A percentile compares a stretch with the other conserved stretches of the same genome.
Evolutionary conservation across 208 protist genomes (phyloP).

Genomic region (Tritrichomonas musculus): DNA sequence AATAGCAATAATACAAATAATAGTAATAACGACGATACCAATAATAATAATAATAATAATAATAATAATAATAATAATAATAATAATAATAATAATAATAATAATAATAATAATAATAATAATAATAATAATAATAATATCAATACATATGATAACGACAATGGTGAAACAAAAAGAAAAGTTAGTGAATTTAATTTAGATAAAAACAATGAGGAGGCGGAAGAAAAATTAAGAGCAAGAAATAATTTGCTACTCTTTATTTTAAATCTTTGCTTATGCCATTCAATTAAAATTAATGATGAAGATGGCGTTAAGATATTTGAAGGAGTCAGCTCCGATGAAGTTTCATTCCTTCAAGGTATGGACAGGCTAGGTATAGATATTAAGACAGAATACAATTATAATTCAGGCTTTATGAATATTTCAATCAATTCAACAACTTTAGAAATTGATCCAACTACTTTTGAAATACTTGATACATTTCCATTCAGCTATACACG

Average conservation of each 20-base stretch:
- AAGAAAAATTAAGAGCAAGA: too few relatives aligned
- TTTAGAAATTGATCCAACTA: background rate
- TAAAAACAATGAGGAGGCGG: background rate
- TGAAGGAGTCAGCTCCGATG: background rate
- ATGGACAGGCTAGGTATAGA: background rate
- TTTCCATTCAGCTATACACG: constrained; percentile 29
- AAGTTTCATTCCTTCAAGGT: background rate
- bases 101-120: too few relatives aligned
- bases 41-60: too few relatives aligned
- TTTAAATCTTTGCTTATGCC: background rate
- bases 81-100: too few relatives aligned
- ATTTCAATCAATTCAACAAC: background rate
- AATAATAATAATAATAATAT: too few relatives aligned
- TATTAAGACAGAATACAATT: background rate
- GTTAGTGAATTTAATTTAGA: too few relatives aligned
- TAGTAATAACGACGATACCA: too few relatives aligned
- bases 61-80: too few relatives aligned
- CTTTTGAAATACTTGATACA: background rate
- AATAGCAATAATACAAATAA: too few relatives aligned
- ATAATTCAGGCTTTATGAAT: too few relatives aligned
- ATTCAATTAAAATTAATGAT: background rate
- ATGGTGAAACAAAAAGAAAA: too few relatives aligned
- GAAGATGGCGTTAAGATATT: background rate
- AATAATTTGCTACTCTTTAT: background rate
- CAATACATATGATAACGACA: too few relatives aligned